These are phyloP conservation scores for Fusarium pseudograminearum DNA, from an alignment of 2,329 filamentous ascomycete genomes.

Conservation along the genomic window DNA sequence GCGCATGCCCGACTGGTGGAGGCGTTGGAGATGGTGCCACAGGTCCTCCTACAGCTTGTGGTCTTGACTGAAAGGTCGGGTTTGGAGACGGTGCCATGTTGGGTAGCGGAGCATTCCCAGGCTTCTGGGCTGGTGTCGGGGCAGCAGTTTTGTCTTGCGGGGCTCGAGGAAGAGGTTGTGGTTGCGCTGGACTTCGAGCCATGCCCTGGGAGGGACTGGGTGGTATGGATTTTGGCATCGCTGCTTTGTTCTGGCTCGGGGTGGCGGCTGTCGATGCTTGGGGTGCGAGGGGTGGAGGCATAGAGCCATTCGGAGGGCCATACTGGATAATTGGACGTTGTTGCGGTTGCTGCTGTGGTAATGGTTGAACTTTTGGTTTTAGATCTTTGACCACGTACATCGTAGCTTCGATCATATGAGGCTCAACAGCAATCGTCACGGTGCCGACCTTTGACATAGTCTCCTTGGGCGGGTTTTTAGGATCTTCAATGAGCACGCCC, in stretches of 20 bases:
- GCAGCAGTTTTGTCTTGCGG: constrained; percentile 28
- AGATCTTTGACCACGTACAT: constrained; percentile 78
- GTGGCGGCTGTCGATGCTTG: constrained; percentile 47
- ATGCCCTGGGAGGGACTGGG: constrained; percentile 39
- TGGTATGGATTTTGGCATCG: constrained; percentile 32
- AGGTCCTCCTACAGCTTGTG: constrained; percentile 27
- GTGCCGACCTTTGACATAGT: constrained; percentile 79
- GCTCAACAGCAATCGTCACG: constrained; percentile 81
- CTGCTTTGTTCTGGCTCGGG: constrained; percentile 36
- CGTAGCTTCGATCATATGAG: constrained; percentile 81
- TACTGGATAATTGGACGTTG: constrained; percentile 72
- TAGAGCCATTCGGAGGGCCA: constrained; percentile 71
- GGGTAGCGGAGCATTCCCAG: constrained; percentile 30
- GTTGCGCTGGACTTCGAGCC: constrained; percentile 36
- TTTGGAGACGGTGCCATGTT: constrained; percentile 33
- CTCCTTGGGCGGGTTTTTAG: constrained; percentile 76
- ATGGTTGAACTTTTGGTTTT: constrained; percentile 60
- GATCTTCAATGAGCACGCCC: constrained; percentile 71
- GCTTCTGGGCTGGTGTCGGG: constrained; percentile 28
- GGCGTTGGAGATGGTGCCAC: constrained; percentile 41
- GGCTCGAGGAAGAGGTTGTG: constrained; percentile 31
- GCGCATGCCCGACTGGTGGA: constrained; percentile 38
- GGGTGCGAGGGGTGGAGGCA: constrained; percentile 64
- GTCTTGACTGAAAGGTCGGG: constrained; percentile 37
- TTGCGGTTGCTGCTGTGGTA: constrained; percentile 45